Evolutionary conservation across 495 filamentous ascomycete genomes (phyloP).

Genomic region (Venustampulla echinocandica): DNA sequence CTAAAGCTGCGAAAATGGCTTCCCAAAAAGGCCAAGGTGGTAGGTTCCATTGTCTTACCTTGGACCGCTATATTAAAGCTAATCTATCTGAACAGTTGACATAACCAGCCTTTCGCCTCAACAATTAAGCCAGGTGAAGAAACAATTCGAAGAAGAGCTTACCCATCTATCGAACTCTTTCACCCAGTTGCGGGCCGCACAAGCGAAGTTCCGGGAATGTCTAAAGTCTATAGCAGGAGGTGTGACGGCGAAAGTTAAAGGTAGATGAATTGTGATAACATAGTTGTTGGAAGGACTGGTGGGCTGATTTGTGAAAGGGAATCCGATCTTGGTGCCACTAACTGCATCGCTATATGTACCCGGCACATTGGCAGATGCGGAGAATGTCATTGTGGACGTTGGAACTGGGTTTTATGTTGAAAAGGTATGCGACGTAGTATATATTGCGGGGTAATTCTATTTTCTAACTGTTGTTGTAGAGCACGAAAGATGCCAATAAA

Average conservation of each 20-base stretch:
- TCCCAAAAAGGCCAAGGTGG: constrained; percentile 18
- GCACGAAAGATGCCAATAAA: constrained; percentile 60
- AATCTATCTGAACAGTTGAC: constrained; percentile 18
- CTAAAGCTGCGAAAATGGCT: too few species aligned
- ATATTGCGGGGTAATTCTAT: background rate
- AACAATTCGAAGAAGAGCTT: constrained; percentile 90
- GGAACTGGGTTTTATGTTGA: constrained; percentile 96
- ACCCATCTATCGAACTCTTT: constrained; percentile 88
- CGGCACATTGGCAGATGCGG: constrained; percentile 64
- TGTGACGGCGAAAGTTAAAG: constrained; percentile 17
- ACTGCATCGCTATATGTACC: constrained; percentile 92
- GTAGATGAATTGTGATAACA: background rate
- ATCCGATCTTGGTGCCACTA: constrained; percentile 76
- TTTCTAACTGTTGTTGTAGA: constrained; percentile 28
- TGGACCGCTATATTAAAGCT: background rate
- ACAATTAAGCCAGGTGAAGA: constrained; percentile 62
- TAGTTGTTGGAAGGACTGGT: background rate
- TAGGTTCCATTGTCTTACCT: background rate
- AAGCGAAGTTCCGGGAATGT: constrained; percentile 87
- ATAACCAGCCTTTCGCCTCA: constrained; percentile 40
- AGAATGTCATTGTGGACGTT: constrained; percentile 86
- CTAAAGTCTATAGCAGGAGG: constrained; percentile 33
- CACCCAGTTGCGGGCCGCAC: constrained; percentile 77
- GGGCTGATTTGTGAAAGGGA: constrained; percentile 28
- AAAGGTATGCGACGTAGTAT: constrained; percentile 47